Evolutionary conservation across 257 asterid genomes (phyloP), one percentile per base, ranked within the genome.

Genomic region (Linderniella brevidens): DNA sequence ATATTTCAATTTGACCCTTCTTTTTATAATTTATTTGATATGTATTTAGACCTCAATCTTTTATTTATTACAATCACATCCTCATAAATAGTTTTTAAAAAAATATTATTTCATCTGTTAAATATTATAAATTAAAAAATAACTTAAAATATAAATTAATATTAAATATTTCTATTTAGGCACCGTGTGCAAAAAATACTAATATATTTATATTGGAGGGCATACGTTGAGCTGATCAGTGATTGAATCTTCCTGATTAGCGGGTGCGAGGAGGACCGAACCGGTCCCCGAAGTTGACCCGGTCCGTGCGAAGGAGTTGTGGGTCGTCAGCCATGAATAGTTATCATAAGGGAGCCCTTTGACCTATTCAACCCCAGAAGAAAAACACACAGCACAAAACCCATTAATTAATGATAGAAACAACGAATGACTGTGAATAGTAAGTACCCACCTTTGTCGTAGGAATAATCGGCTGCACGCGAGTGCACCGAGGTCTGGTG

Each of bases 301-400:
- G 53, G 68, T 19, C 66, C 71, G 62, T 35, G 93, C 95, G 53
- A 52, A 80, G 20, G 95, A 71, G 56, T 84, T 84, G 64, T 84
- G 95, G 20, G 95, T 80, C 32, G 95, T 84, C 57, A 84, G 53
- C 95, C 93, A 84, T 38, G 95, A 68, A 64, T 80, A 80, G 52
- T 62, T 72, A 29, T 84, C 80, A 46, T 68, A 84, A 16, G 95
- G 77, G 65, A 80, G 58, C 38, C 79, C 73, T 48, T 61, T 60
- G 10, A 73, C 74, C 86, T 76, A 52, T 44, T 45, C 37, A 7
- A 41, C 12, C 17, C 42, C 35, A n/a, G n/a, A n/a, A n/a, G n/a
- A n/a, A n/a, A n/a, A n/a, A n/a, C n/a, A n/a, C n/a, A n/a, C n/a
- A n/a, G n/a, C n/a, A 53, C 18, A 18, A 5, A 15, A 9, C 17